Percentiles rank a stretch among this genome's conserved stretches.
Evolutionary conservation across 2,329 filamentous ascomycete species (phyloP).

Genomic region (Laburnicola sp.): DNA sequence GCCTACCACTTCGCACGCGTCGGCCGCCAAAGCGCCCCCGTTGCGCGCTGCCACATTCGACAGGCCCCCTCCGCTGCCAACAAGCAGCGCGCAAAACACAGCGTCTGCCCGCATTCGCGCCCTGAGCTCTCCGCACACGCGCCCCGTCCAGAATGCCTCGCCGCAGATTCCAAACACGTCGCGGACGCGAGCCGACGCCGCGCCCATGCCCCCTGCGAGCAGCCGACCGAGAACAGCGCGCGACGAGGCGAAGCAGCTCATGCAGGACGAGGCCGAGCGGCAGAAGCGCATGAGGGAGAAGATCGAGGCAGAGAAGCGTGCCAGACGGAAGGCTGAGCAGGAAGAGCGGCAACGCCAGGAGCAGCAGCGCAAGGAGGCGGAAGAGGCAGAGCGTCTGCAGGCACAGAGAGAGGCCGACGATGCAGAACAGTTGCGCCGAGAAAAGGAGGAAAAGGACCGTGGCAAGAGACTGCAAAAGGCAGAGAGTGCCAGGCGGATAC

Average conservation of each 20-base stretch:
- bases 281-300: slow-evolving; percentile 36
- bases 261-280: slow-evolving; percentile 38
- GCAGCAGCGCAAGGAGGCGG: slow-evolving; percentile 30
- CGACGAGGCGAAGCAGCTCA: slow-evolving; percentile 38
- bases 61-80: slow-evolving; percentile 21
- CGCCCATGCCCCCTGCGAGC: slow-evolving; percentile 19
- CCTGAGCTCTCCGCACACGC: slow-evolving; percentile 32
- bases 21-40: slow-evolving; percentile 28
- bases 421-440: slow-evolving; percentile 27
- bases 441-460: slow-evolving; percentile 39
- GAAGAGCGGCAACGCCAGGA: slow-evolving; percentile 35
- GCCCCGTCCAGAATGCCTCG: slow-evolving; percentile 26
- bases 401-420: too few species aligned
- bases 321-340: slow-evolving; percentile 34
- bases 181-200: slow-evolving; percentile 22
- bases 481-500: slow-evolving; percentile 29
- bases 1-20: slow-evolving; percentile 31
- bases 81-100: slow-evolving; percentile 16
- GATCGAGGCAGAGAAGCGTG: slow-evolving; percentile 39
- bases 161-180: slow-evolving; percentile 31
- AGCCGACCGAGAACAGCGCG: slow-evolving; percentile 24
- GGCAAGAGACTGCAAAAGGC: slow-evolving; percentile 38
- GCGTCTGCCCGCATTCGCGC: slow-evolving; percentile 32
- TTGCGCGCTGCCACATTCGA: slow-evolving; percentile 27
- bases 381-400: slow-evolving; percentile 31